Percentiles rank a stretch among this genome's conserved stretches.
These are phyloP conservation scores for Middelhovenomyces tepae DNA, from an alignment of 805 yeast genomes.

Conservation along the genomic window DNA sequence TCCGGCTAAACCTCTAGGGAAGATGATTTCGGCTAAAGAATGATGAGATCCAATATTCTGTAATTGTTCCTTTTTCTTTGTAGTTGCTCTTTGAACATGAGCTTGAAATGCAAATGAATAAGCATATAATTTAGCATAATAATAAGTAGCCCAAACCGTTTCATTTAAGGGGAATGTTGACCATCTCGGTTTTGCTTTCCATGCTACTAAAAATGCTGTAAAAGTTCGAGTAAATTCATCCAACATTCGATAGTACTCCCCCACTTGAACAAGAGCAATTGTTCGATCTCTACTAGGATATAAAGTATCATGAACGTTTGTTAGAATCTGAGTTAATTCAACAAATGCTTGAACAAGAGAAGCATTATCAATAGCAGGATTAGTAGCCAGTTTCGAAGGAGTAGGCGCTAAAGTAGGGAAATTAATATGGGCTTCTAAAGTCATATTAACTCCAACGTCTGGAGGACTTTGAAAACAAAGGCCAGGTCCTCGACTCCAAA, in stretches of 20 bases:
- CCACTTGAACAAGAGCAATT: conserved; percentile 17
- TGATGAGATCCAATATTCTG: too few species aligned
- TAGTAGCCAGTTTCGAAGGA: too few species aligned
- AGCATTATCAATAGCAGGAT: conserved; percentile 16
- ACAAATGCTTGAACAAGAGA: conserved; percentile 16
- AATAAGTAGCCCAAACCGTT: conserved; percentile 15
- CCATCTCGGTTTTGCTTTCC: conserved; percentile 17
- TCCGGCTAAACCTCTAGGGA: conserved; percentile 17
- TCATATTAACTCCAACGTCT: too few species aligned
- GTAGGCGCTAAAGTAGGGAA: too few species aligned
- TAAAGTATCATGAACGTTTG: conserved; percentile 19
- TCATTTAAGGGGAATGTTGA: conserved; percentile 15
- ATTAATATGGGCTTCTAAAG: too few species aligned
- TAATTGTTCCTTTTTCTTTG: too few species aligned
- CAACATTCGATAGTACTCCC: conserved; percentile 17
- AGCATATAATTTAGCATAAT: conserved; percentile 17
- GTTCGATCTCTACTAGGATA: conserved; percentile 19
- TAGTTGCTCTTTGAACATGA: conserved; percentile 14
- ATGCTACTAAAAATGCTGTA: conserved; percentile 14
- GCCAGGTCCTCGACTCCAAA: conserved; percentile 20
- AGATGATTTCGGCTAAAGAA: too few species aligned
- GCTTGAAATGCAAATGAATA: conserved; percentile 19
- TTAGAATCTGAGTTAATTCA: conserved; percentile 19
- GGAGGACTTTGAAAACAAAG: conserved; percentile 17
- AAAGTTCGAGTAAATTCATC: conserved; percentile 20